Conservation (phyloP, 805 yeast genomes). For the Candida loeiensis region DNA sequence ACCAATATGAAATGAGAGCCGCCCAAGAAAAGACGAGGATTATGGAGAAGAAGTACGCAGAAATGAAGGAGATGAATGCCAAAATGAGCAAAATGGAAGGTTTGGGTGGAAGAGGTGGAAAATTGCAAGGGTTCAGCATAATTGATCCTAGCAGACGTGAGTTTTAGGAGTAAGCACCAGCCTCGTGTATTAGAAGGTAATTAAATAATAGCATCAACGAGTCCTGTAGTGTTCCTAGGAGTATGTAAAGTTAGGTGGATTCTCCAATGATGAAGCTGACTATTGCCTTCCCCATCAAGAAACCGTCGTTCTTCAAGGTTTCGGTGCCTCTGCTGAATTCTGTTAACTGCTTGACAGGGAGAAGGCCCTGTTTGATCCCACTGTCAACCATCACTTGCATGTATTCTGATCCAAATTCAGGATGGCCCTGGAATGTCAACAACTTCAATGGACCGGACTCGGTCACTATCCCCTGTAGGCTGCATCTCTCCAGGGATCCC, state of each 20-base stretch:
- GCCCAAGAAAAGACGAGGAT: slow-evolving; percentile 34
- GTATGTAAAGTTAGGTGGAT: too few relatives aligned
- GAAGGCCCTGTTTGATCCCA: slow-evolving; percentile 11
- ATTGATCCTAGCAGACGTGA: slow-evolving; percentile 30
- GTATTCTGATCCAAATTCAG: slow-evolving; percentile 58
- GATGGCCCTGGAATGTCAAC: slow-evolving; percentile 85
- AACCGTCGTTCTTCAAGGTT: slow-evolving; percentile 39
- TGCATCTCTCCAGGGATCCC: slow-evolving; percentile 55
- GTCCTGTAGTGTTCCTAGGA: too few relatives aligned
- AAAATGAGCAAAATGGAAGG: slow-evolving; percentile 22
- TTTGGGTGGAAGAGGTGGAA: slow-evolving; percentile 23
- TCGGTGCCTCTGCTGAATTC: slow-evolving; percentile 28
- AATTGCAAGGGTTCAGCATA: slow-evolving; percentile 37
- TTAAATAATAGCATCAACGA: too few relatives aligned
- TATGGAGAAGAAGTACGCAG: slow-evolving; percentile 28
- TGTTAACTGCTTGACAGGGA: slow-evolving; percentile 26
- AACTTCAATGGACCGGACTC: slow-evolving; percentile 43
- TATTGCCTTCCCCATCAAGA: slow-evolving; percentile 33
- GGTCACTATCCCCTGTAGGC: slow-evolving; percentile 61
- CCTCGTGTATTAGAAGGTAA: background rate
- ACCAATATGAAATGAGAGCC: slow-evolving; percentile 32
- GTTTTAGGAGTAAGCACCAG: slow-evolving; percentile 1
- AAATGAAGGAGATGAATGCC: slow-evolving; percentile 31
- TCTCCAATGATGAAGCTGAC: slow-evolving; percentile 31
- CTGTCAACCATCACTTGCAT: slow-evolving; percentile 23